Conservation (phyloP, 1,284 basidiomycete species). For the Coniophora puteana region DNA sequence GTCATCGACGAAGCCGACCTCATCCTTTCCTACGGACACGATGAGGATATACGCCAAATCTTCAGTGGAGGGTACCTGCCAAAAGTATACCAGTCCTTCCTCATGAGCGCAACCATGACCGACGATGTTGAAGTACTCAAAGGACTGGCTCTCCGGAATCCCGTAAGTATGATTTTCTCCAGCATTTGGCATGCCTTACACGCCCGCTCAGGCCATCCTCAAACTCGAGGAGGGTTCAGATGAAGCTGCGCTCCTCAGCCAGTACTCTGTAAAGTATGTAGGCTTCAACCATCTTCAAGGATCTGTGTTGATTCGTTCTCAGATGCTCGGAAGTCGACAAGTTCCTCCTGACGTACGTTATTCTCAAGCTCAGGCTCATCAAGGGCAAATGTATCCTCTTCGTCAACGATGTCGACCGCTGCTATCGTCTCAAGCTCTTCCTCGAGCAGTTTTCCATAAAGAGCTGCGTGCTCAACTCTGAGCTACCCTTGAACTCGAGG, state of each 20-base stretch:
- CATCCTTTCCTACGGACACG: slow-evolving; percentile 95
- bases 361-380: slow-evolving; percentile 92
- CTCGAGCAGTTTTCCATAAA: slow-evolving; percentile 98
- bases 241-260: slow-evolving; percentile 75
- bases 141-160: slow-evolving; percentile 83
- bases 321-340: slow-evolving; percentile 94
- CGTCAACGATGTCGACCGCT: slow-evolving; percentile 95
- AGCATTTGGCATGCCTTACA: neutral
- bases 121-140: slow-evolving; percentile 93
- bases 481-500: slow-evolving; percentile 93
- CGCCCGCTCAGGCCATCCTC: slow-evolving; percentile 68
- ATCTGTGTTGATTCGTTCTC: slow-evolving; percentile 6
- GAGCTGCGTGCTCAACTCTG: slow-evolving; percentile 94
- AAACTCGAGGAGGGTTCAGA: slow-evolving; percentile 85
- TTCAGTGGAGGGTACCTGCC: slow-evolving; percentile 78
- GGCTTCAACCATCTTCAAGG: neutral
- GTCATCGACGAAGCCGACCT: slow-evolving; percentile 99
- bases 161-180: slow-evolving; percentile 49
- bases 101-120: slow-evolving; percentile 98
- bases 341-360: slow-evolving; percentile 92
- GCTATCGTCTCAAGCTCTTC: slow-evolving; percentile 94
- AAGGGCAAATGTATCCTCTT: slow-evolving; percentile 97
- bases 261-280: slow-evolving; percentile 76
- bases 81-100: slow-evolving; percentile 88
- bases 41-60: slow-evolving; percentile 86